Evolutionary conservation across 2,329 filamentous ascomycete species (phyloP).

Genomic region (Paraphaeosphaeria sporulosa): DNA sequence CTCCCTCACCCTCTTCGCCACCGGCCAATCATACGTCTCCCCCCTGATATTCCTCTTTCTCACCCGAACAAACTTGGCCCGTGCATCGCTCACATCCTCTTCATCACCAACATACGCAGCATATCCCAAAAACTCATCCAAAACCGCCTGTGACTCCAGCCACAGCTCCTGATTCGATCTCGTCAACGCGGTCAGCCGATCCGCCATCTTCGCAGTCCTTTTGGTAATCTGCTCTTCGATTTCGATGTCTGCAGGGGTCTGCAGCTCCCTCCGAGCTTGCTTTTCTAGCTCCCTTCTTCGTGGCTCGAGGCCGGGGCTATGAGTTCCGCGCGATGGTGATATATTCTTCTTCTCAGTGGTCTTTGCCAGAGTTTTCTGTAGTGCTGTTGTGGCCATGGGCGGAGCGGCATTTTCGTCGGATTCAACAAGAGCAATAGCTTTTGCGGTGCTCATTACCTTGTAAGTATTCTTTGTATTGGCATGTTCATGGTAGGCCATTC

Average conservation of each 20-base stretch:
- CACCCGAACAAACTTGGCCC: not conserved
- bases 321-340: not conserved
- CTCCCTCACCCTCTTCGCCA: not conserved
- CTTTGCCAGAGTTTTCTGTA: not conserved
- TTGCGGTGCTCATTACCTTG: not conserved
- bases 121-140: not conserved
- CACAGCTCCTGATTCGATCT: not conserved
- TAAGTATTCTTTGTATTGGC: not conserved
- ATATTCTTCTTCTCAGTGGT: not conserved
- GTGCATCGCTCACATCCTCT: not conserved
- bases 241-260: not conserved
- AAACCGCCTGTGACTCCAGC: not conserved
- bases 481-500: not conserved
- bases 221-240: not conserved
- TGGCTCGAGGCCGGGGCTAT: not conserved
- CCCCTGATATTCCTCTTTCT: conserved; percentile 2
- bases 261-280: not conserved
- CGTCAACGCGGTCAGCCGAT: not conserved
- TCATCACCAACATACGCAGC: not conserved
- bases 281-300: not conserved
- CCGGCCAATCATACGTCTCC: not conserved
- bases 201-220: not conserved
- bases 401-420: not conserved
- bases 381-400: not conserved
- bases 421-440: not conserved